Evolutionary conservation across 129 eudicot species (phyloP).

Genomic region (Lonicera japonica): DNA sequence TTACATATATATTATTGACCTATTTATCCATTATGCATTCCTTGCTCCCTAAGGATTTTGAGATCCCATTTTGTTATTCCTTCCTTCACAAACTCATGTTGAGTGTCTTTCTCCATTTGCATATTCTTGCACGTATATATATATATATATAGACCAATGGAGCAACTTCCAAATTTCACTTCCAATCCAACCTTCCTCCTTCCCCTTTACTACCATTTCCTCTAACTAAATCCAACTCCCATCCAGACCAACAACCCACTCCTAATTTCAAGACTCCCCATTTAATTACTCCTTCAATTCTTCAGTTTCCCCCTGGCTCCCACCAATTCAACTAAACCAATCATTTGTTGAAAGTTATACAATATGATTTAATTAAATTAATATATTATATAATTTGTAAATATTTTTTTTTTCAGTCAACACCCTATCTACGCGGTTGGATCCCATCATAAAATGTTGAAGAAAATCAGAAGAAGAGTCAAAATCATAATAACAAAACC

Average conservation of each 20-base stretch:
- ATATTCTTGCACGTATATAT: conserved; percentile 20
- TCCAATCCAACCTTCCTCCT: conserved; percentile 25
- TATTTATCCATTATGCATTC: background rate
- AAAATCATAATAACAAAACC: conserved; percentile 52
- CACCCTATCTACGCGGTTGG: background rate
- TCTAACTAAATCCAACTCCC: background rate
- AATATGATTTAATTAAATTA: background rate
- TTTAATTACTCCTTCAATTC: conserved; percentile 1
- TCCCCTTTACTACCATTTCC: background rate
- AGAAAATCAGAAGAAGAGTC: conserved; percentile 50
- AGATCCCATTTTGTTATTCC: conserved; percentile 15
- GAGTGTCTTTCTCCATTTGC: conserved; percentile 18
- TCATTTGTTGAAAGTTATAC: background rate
- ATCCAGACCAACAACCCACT: background rate
- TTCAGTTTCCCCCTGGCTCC: background rate
- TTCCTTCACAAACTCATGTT: conserved; percentile 23
- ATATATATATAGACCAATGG: conserved; percentile 2
- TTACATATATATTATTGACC: too few relatives aligned
- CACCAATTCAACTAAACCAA: background rate
- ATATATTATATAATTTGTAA: background rate
- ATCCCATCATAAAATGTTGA: conserved; percentile 31
- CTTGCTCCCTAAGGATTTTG: background rate
- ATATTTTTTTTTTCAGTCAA: background rate
- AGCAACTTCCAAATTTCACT: conserved; percentile 11
- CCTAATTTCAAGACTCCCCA: background rate